These are phyloP conservation scores for Crepidotus variabilis DNA, from an alignment of 768 basidiomycete genomes.

Conservation along the genomic window DNA sequence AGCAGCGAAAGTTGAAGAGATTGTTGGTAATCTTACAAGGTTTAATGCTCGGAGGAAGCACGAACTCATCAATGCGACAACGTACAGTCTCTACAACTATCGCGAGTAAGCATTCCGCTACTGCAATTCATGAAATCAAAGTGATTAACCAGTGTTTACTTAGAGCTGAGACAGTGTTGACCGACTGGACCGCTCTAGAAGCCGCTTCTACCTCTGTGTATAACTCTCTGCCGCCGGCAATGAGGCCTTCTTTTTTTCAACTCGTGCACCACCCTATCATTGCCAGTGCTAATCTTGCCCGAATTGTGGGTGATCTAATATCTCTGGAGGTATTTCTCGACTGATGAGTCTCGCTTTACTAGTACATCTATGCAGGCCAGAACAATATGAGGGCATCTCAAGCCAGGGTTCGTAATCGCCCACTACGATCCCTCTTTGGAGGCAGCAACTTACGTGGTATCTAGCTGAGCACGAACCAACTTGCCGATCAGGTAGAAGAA, in stretches of 20 bases:
- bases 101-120: slow-evolving; percentile 49
- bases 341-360: neutral
- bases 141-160: neutral
- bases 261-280: slow-evolving; percentile 64
- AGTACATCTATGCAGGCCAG: slow-evolving; percentile 52
- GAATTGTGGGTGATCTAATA: slow-evolving; percentile 31
- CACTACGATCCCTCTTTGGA: too few relatives aligned
- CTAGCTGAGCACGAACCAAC: slow-evolving; percentile 51
- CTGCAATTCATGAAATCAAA: neutral
- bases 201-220: slow-evolving; percentile 51
- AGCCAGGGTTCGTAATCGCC: slow-evolving; percentile 35
- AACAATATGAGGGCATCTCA: slow-evolving; percentile 64
- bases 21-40: slow-evolving; percentile 53
- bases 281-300: slow-evolving; percentile 53
- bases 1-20: slow-evolving; percentile 40
- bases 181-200: slow-evolving; percentile 45
- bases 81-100: slow-evolving; percentile 62
- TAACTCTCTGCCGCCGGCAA: slow-evolving; percentile 40
- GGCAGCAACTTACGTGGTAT: neutral
- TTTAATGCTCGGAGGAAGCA: slow-evolving; percentile 63
- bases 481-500: slow-evolving; percentile 50
- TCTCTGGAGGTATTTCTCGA: neutral
- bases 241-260: slow-evolving; percentile 64
- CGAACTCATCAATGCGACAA: slow-evolving; percentile 59
- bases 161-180: slow-evolving; percentile 56